Evolutionary conservation across 305 asterid species (phyloP), one percentile per base, ranked within the genome.

Genomic region (Petunia hybrid): DNA sequence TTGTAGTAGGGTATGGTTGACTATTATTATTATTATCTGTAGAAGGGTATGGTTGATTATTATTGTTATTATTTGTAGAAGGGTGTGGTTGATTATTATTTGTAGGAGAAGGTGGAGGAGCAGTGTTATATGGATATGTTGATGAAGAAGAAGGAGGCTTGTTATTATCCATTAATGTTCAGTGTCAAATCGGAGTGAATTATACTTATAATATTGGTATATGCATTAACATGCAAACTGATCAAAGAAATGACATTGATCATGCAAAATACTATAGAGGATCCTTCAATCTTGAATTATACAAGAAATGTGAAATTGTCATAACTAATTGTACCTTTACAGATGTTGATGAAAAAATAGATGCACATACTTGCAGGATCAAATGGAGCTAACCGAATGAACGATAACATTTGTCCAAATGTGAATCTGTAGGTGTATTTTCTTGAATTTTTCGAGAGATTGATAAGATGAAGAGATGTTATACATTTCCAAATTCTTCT

Each of bases 41-140:
- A 0, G 35, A 51, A 59, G 62, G 8, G 13, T 36, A 36, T 6
- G 36, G 14, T 51, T 57, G 62, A 22, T 22, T 22, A 22, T 22
- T 22, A n/a, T n/a, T n/a, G 6, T 12, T 51, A 51, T 46, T 56
- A 13, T 13, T 35, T 10, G 12, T 71, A 0, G 35, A 51, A 59
- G 62, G 8, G 13, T 36, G 13, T 6, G 36, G 14, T 51, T 57
- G 62, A 22, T 22, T 22, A 13, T 73, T 60, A 73, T 51, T 73
- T 73, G 63, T 35, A 0, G 35, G 10, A 8, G 69, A 3, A 35
- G 45, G 41, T 8, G 75, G 76, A 69, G 63, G 78, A 51, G 78
- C 63, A 48, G 78, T 51, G 14, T 73, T 51, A 73, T 73, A 73
- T 36, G 78, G 78, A 73, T 73, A 73, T 51, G 63, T 51, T 73